Evolutionary conservation across 208 protist species (phyloP), one percentile per base, ranked within the genome.

Genomic region (Trypanosoma mega): DNA sequence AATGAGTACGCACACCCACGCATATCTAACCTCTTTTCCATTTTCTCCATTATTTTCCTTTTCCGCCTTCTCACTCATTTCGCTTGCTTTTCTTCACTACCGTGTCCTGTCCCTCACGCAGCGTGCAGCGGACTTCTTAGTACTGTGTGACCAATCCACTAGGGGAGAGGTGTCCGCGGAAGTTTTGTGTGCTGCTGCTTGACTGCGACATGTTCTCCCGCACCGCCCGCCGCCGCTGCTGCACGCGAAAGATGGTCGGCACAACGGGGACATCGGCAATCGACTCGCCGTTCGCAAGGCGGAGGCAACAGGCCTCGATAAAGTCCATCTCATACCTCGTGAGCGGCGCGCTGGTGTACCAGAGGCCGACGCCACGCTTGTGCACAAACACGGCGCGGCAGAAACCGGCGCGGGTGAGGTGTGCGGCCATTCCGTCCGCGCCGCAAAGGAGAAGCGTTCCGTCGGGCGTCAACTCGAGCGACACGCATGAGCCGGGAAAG

Each of bases 281-380:
- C 11, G 68, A 36, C 59, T 76, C 80, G 1, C 82, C 80, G 23
- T 60, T 44, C 0, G 86, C 83, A 3, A 96, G 60, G 21, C 89
- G 80, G 23, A 79, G 54, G 63, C 89, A 96, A 62, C 85, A 93
- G 11, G 86, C 89, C 61, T 91, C 85, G 12, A 96, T 44, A 54
- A 96, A 96, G 68, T 96, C 89, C 14, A 96, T 57, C 52, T 96
- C 85, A 24, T 89, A 79, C 30, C 85, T 68, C 2, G 74, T 78
- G 21, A 93, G 78, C 18, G 74, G 55, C 34, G 63, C 53, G 0
- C 74, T 83, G 4, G 77, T 89, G 23, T 69, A 65, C 86, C 89
- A 96, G 33, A 96, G 57, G 18, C 82, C 82, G 6, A 29, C 34
- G 39, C 29, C 51, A 53, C 31, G 11, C 11, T 49, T 20, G 23